These are phyloP conservation scores for Phyllosticta capitalensis DNA, from an alignment of 2,329 filamentous ascomycete species.

Conservation along the genomic window DNA sequence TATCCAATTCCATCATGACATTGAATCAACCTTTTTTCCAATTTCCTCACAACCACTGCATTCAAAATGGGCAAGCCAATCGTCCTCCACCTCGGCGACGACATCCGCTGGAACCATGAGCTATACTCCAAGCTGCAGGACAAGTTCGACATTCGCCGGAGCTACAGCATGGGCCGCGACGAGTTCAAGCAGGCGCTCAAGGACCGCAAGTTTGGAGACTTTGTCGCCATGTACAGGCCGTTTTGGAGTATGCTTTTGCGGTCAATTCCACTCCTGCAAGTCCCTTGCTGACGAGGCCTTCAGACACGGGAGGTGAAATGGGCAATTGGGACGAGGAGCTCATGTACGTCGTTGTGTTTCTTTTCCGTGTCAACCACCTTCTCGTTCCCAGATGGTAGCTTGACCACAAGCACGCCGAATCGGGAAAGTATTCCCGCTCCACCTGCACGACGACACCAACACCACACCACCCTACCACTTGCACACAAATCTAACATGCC, in stretches of 20 bases:
- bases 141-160: constrained; percentile 30
- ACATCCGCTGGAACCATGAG: constrained; percentile 37
- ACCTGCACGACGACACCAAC: neutral
- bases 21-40: neutral
- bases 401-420: neutral
- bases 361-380: neutral
- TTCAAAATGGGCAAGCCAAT: constrained; percentile 22
- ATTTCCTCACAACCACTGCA: neutral
- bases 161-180: constrained; percentile 17
- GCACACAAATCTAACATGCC: neutral
- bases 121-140: constrained; percentile 28
- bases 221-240: constrained; percentile 44
- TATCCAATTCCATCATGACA: neutral
- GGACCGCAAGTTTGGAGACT: constrained; percentile 33
- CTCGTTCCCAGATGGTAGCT: neutral
- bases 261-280: neutral
- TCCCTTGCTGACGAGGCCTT: neutral
- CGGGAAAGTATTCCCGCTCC: constrained; percentile 6
- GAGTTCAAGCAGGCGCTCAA: constrained; percentile 32
- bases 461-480: too few species aligned
- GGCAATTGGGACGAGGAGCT: constrained; percentile 53
- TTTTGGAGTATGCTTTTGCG: constrained; percentile 38
- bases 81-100: constrained; percentile 36
- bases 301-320: constrained; percentile 49
- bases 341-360: constrained; percentile 25